phyloP scores from a whole-genome alignment of 176 grass and related monocot genomes.

The Musa acuminata region DNA sequence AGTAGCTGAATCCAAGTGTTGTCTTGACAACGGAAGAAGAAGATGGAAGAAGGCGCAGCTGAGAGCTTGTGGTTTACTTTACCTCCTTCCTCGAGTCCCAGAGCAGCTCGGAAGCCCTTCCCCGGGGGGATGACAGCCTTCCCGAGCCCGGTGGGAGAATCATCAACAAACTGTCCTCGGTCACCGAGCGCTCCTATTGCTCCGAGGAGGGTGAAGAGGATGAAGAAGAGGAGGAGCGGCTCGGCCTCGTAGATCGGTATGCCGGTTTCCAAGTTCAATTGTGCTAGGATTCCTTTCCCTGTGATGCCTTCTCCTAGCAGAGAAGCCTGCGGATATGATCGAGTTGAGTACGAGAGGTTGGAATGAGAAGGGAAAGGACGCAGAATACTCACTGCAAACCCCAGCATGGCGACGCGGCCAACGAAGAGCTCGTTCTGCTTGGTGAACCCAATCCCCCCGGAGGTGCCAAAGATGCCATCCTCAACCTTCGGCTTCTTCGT shows the following conservation, averaged over 20 bases:
- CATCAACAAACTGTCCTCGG: constrained; percentile 72
- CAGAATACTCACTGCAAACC: constrained; percentile 71
- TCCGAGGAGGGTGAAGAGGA: constrained; percentile 95
- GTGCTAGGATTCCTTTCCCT: constrained; percentile 85
- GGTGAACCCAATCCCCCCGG: constrained; percentile 93
- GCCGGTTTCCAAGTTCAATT: constrained; percentile 90
- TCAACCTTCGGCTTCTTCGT: constrained; percentile 55
- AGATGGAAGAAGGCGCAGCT: no score
- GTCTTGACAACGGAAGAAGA: no score
- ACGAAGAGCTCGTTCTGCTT: constrained; percentile 99
- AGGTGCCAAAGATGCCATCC: constrained; percentile 91
- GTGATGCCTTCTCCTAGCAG: constrained; percentile 89
- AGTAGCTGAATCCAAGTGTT: no score
- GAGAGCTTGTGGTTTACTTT: not conserved
- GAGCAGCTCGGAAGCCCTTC: constrained; percentile 64
- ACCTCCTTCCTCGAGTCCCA: constrained; percentile 86
- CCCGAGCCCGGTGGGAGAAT: constrained; percentile 46
- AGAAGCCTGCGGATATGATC: constrained; percentile 39
- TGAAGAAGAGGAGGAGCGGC: constrained; percentile 99
- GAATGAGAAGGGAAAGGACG: no score
- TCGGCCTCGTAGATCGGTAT: constrained; percentile 98
- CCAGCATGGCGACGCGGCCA: constrained; percentile 94
- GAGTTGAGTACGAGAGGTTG: no score
- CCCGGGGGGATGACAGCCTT: constrained; percentile 79
- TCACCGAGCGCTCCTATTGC: constrained; percentile 98